These are phyloP conservation scores for Harrya chromipes DNA, from an alignment of 768 basidiomycete species.

Conservation along the genomic window DNA sequence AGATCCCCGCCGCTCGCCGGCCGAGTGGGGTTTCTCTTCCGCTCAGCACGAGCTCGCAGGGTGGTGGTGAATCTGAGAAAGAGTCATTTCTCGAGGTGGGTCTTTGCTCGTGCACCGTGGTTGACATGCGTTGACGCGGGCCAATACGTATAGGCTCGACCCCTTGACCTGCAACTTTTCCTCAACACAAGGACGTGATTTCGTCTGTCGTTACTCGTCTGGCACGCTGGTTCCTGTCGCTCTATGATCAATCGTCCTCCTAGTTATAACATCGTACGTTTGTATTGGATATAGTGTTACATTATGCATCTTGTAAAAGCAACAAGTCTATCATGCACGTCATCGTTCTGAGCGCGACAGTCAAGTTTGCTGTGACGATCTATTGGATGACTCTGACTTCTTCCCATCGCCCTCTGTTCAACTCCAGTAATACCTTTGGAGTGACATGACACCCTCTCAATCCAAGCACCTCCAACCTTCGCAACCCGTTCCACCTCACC, in stretches of 20 bases:
- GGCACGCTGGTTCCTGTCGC: neutral
- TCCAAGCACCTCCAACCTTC: conserved; percentile 50
- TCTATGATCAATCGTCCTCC: conserved; percentile 1
- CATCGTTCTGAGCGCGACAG: too few species aligned
- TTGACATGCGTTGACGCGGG: neutral
- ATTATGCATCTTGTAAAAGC: conserved; percentile 28
- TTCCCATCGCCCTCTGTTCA: conserved; percentile 66
- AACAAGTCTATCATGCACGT: neutral
- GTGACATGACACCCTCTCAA: conserved; percentile 52
- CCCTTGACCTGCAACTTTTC: conserved; percentile 54
- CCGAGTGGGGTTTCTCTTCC: conserved; percentile 48
- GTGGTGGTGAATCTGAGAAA: conserved; percentile 29
- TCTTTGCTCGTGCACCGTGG: neutral
- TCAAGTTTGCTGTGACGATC: neutral
- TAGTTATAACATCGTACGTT: conserved; percentile 14
- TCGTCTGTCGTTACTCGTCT: neutral
- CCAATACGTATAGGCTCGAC: conserved; percentile 36
- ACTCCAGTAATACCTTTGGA: conserved; percentile 36
- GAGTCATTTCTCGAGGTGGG: conserved; percentile 37
- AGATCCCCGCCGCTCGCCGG: conserved; percentile 38
- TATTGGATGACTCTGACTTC: conserved; percentile 53
- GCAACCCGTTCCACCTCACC: conserved; percentile 59
- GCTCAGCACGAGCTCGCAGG: conserved; percentile 27
- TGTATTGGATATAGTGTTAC: conserved; percentile 22
- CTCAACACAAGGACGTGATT: conserved; percentile 45